A percentile compares a stretch with the other conserved stretches of the same genome.
Evolutionary conservation across 1,284 basidiomycete species (phyloP).

Genomic region (Moniliella sp.): DNA sequence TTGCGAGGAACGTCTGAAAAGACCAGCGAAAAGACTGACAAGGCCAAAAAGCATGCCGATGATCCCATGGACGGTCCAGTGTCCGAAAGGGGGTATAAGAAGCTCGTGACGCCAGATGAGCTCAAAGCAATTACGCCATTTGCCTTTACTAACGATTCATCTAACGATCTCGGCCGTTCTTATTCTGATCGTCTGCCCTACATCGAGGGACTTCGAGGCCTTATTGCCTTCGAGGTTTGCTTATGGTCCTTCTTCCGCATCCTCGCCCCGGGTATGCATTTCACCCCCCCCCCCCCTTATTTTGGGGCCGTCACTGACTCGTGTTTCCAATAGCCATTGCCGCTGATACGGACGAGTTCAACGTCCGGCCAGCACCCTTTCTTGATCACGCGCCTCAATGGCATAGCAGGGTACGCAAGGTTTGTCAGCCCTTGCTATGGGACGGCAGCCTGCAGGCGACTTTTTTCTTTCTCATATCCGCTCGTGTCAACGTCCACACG

Average conservation of each 20-base stretch:
- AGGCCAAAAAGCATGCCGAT: too few relatives aligned
- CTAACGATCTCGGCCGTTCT: conserved; percentile 7
- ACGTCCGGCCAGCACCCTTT: conserved; percentile 10
- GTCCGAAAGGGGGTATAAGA: too few relatives aligned
- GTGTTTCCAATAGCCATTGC: conserved; percentile 6
- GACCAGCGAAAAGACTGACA: too few relatives aligned
- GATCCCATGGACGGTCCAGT: too few relatives aligned
- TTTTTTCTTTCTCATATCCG: conserved; percentile 13
- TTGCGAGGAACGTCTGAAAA: too few relatives aligned
- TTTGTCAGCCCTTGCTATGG: conserved; percentile 9
- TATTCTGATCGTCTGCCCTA: conserved; percentile 4
- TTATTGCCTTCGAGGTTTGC: conserved; percentile 13
- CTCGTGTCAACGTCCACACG: conserved; percentile 9
- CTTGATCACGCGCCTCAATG: conserved; percentile 4
- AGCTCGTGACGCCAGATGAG: too few relatives aligned
- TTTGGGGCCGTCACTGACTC: not conserved
- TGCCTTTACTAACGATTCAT: conserved; percentile 4
- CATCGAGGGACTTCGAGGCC: conserved; percentile 11
- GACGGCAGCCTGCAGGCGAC: conserved; percentile 12
- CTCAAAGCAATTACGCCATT: conserved; percentile 6
- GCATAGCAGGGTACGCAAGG: conserved; percentile 12
- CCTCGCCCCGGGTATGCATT: conserved; percentile 10
- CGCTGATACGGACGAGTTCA: conserved; percentile 9
- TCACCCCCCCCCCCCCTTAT: not conserved
- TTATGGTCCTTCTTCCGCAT: conserved; percentile 19